Conservation (phyloP, 495 filamentous ascomycete genomes). For the Xylaria castorea region DNA sequence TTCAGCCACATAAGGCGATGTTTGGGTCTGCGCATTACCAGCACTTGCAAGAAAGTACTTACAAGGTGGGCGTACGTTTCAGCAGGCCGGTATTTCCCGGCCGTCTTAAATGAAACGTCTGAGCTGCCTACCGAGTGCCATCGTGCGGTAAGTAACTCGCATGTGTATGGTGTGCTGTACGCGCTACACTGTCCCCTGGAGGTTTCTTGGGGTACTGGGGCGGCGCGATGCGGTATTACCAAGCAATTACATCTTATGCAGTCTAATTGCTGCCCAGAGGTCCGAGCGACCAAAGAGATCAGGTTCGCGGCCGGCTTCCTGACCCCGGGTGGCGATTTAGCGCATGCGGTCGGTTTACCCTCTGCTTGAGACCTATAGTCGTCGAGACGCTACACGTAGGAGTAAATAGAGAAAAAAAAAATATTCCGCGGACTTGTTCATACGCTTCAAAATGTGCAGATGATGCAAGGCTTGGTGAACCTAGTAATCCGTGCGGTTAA, state of each 20-base stretch:
- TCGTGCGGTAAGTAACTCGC: conserved; percentile 13
- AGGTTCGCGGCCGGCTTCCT: conserved; percentile 3
- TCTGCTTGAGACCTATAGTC: neutral
- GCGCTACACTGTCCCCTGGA: neutral
- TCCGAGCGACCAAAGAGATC: conserved; percentile 18
- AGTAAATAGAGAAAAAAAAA: neutral
- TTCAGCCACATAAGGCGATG: conserved; percentile 7
- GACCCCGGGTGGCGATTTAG: conserved; percentile 8
- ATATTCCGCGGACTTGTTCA: neutral
- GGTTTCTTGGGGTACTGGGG: conserved; percentile 16
- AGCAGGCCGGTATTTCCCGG: conserved; percentile 15
- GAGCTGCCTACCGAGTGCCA: conserved; percentile 5
- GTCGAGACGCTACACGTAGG: neutral
- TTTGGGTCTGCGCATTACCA: neutral
- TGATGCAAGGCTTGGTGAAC: neutral
- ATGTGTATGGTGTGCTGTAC: conserved; percentile 4
- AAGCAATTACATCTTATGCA: conserved; percentile 23
- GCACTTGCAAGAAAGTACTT: neutral
- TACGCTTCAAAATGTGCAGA: neutral
- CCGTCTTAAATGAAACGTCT: conserved; percentile 22
- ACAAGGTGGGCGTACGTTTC: conserved; percentile 17
- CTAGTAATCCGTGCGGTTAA: neutral
- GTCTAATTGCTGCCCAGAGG: conserved; percentile 7
- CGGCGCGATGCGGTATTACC: conserved; percentile 12
- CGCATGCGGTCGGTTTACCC: neutral